Evolutionary conservation across 805 yeast species (phyloP).

Genomic region (Kregervanrija fluxuum): DNA sequence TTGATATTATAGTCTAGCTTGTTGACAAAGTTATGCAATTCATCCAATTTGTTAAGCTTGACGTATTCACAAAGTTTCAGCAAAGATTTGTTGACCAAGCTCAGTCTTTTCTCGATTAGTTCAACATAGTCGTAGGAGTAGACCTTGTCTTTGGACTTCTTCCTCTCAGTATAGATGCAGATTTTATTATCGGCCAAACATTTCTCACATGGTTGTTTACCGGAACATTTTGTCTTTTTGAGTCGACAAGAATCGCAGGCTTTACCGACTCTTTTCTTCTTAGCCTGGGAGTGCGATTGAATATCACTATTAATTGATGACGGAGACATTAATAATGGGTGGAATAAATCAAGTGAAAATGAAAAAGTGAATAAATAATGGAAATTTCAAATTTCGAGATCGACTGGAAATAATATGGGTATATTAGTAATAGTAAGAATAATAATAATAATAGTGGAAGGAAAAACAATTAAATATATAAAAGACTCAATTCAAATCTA

Average conservation of each 20-base stretch:
- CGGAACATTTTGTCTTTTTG: conserved; percentile 59
- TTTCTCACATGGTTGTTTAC: conserved; percentile 51
- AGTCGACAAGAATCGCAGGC: conserved; percentile 60
- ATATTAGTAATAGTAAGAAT: too few relatives aligned
- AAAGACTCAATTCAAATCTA: too few relatives aligned
- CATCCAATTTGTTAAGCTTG: conserved; percentile 5
- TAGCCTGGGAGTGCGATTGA: not conserved
- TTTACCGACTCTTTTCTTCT: conserved; percentile 52
- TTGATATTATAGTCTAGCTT: conserved; percentile 11
- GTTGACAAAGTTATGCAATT: conserved; percentile 6
- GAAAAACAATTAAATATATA: too few relatives aligned
- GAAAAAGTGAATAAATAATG: too few relatives aligned
- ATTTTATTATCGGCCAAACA: conserved; percentile 50
- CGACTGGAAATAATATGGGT: too few relatives aligned
- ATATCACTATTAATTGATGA: too few relatives aligned
- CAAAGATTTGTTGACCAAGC: conserved; percentile 43
- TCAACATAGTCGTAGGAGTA: conserved; percentile 60
- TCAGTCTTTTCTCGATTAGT: conserved; percentile 50
- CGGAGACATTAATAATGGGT: too few relatives aligned
- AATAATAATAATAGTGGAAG: too few relatives aligned
- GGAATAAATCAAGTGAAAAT: too few relatives aligned
- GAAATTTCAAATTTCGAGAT: too few relatives aligned
- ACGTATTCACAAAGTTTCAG: conserved; percentile 32
- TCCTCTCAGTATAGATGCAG: conserved; percentile 52
- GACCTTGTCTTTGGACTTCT: conserved; percentile 44